Conservation (phyloP, 805 yeast species). For the Ogataea nitratoaversa region DNA sequence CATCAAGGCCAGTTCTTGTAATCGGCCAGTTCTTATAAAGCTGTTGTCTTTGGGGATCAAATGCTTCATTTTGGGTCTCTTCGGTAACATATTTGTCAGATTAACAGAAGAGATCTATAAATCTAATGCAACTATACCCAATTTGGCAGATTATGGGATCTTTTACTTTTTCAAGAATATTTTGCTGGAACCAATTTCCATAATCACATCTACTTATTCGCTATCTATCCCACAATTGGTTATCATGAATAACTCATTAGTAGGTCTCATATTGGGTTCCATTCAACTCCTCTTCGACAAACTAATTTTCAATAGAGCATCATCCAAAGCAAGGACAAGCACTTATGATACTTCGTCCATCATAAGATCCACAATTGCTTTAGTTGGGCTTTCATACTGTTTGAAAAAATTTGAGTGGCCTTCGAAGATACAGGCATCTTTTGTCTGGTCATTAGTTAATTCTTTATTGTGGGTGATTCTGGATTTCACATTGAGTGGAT, state of each 20-base stretch:
- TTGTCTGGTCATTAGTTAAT: conserved; percentile 59
- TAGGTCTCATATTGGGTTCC: conserved; percentile 58
- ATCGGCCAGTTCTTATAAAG: not conserved
- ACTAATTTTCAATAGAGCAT: conserved; percentile 9
- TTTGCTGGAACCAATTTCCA: conserved; percentile 4
- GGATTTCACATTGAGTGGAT: conserved; percentile 22
- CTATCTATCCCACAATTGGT: conserved; percentile 12
- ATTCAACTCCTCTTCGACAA: conserved; percentile 42
- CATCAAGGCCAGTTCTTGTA: not conserved
- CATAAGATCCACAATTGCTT: conserved; percentile 48
- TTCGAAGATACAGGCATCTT: conserved; percentile 58
- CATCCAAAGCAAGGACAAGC: conserved; percentile 1
- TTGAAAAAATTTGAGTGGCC: conserved; percentile 67
- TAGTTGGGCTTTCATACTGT: conserved; percentile 69
- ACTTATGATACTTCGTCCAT: conserved; percentile 19
- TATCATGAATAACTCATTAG: conserved; percentile 34
- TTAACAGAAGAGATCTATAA: conserved; percentile 49
- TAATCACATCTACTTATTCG: conserved; percentile 23
- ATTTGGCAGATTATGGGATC: conserved; percentile 28
- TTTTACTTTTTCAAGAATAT: conserved; percentile 30
- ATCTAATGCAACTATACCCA: conserved; percentile 22
- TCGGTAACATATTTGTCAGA: conserved; percentile 52
- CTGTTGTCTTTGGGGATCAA: conserved; percentile 6
- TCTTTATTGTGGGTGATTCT: conserved; percentile 56
- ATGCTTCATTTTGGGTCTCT: conserved; percentile 29